These are phyloP conservation scores for Podaxis rugospora DNA, from an alignment of 768 basidiomycete genomes.

Conservation along the genomic window DNA sequence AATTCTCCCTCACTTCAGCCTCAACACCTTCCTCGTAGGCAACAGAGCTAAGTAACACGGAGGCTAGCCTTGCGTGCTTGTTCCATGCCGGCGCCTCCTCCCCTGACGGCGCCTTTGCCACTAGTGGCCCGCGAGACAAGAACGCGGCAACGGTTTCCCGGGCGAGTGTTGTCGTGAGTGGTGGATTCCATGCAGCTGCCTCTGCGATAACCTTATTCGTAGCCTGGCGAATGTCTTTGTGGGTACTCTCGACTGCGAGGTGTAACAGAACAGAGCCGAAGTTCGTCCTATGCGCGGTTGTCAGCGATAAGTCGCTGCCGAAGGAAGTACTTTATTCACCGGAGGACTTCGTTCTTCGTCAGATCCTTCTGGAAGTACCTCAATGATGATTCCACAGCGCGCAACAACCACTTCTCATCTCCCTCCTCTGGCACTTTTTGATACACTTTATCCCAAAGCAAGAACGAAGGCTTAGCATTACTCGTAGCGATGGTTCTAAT, in stretches of 20 bases:
- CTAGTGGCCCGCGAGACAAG: conserved; percentile 32
- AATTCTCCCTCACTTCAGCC: conserved; percentile 32
- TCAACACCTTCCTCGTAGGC: conserved; percentile 42
- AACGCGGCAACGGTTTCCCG: conserved; percentile 53
- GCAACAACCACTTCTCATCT: conserved; percentile 76
- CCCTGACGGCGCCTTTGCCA: conserved; percentile 19
- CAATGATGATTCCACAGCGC: conserved; percentile 51
- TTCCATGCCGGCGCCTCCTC: conserved; percentile 32
- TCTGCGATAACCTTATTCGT: conserved; percentile 39
- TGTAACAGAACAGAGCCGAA: conserved; percentile 68
- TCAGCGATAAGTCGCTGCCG: not conserved
- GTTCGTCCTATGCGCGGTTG: conserved; percentile 36
- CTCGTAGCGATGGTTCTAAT: conserved; percentile 44
- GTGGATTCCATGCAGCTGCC: conserved; percentile 36
- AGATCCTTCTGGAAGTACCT: conserved; percentile 46
- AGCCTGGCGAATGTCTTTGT: conserved; percentile 48
- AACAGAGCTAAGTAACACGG: conserved; percentile 48
- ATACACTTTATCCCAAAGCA: conserved; percentile 86
- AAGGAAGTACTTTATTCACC: conserved; percentile 30
- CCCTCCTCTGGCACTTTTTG: conserved; percentile 56
- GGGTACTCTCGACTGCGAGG: conserved; percentile 56
- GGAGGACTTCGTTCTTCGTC: conserved; percentile 44
- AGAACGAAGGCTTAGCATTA: conserved; percentile 73
- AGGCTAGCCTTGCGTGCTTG: conserved; percentile 48
- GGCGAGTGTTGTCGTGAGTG: conserved; percentile 47